Conservation (phyloP, 2,329 filamentous ascomycete species). For the Paraphoma sp. region DNA sequence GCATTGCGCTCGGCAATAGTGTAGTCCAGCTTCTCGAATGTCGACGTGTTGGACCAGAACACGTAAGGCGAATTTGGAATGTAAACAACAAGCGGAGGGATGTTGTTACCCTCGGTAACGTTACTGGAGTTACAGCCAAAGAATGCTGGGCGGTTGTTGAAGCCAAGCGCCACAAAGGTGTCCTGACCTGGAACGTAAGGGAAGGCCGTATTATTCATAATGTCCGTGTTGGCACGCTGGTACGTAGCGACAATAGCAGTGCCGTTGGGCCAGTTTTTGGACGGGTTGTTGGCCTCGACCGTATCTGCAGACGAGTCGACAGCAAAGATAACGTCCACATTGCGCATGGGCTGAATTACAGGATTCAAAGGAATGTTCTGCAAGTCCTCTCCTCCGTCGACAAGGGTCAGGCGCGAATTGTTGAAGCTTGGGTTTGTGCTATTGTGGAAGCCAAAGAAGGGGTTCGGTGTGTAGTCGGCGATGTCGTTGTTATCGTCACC, state of each 20-base stretch:
- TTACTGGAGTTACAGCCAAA: slow-evolving; percentile 78
- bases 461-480: slow-evolving; percentile 76
- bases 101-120: slow-evolving; percentile 56
- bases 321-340: slow-evolving; percentile 81
- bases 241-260: slow-evolving; percentile 77
- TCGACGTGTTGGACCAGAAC: slow-evolving; percentile 77
- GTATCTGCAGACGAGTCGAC: slow-evolving; percentile 81
- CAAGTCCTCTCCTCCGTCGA: slow-evolving; percentile 78
- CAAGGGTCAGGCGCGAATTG: slow-evolving; percentile 67
- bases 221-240: slow-evolving; percentile 64
- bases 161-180: slow-evolving; percentile 77
- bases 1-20: slow-evolving; percentile 71
- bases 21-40: slow-evolving; percentile 70
- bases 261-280: slow-evolving; percentile 75
- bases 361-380: slow-evolving; percentile 83
- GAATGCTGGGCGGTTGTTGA: slow-evolving; percentile 78
- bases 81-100: slow-evolving; percentile 80
- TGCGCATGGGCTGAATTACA: slow-evolving; percentile 73
- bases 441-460: slow-evolving; percentile 72
- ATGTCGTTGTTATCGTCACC: slow-evolving; percentile 72
- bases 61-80: slow-evolving; percentile 85
- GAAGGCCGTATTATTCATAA: slow-evolving; percentile 74
- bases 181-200: slow-evolving; percentile 75
- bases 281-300: slow-evolving; percentile 37
- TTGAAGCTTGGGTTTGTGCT: slow-evolving; percentile 64